Evolutionary conservation across 2,329 filamentous ascomycete species (phyloP).

Genomic region (Ceratocystis cubensis): DNA sequence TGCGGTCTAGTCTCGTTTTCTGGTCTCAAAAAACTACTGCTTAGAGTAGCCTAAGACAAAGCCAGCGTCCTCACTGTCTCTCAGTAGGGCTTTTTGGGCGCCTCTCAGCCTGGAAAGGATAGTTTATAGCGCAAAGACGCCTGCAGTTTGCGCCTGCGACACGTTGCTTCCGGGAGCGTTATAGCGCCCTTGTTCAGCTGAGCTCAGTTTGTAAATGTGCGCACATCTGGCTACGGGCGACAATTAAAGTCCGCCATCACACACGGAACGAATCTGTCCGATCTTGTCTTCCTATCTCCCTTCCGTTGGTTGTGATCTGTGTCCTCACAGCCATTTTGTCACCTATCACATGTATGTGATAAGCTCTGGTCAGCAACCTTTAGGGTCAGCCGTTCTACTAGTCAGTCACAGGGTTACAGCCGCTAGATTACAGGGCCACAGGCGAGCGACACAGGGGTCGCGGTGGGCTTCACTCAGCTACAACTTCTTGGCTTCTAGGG

Average conservation of each 20-base stretch:
- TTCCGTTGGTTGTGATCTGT: background rate
- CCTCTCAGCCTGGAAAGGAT: background rate
- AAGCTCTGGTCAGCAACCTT: background rate
- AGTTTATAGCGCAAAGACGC: background rate
- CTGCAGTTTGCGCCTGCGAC: background rate
- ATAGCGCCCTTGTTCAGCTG: background rate
- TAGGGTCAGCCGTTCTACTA: background rate
- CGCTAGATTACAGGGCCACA: background rate
- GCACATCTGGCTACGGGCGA: no score
- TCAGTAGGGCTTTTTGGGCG: background rate
- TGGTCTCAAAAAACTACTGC: no score
- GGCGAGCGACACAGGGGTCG: background rate
- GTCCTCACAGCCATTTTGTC: background rate
- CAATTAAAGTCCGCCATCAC: background rate
- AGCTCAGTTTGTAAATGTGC: background rate
- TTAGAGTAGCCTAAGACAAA: background rate
- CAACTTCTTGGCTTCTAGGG: background rate
- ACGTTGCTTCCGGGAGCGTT: background rate
- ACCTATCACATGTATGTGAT: background rate
- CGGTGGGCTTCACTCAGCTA: background rate
- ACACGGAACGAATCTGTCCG: background rate
- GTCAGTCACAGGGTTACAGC: background rate
- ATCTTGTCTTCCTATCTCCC: no score
- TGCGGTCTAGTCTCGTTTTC: background rate
- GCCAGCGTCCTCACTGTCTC: background rate